Percentiles rank a stretch among this genome's conserved stretches.
Conservation (phyloP, 1,284 basidiomycete species). For the Malassezia japonica region DNA sequence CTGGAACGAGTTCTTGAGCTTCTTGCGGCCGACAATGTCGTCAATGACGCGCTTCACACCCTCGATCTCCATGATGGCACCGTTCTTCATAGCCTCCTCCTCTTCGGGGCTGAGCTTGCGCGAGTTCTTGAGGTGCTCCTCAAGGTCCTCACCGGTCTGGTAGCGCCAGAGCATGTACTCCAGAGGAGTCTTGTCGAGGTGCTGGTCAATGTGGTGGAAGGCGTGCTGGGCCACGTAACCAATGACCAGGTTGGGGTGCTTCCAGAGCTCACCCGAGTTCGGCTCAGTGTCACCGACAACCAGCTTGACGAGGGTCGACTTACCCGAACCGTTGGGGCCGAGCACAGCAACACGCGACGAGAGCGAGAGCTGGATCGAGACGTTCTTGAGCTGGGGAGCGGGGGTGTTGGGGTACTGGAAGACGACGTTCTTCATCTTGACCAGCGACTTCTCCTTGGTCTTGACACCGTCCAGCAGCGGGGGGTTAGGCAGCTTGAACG, state of each 20-base stretch:
- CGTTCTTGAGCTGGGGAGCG: constrained; percentile 44
- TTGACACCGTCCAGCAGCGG: constrained; percentile 49
- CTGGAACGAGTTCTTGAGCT: constrained; percentile 49
- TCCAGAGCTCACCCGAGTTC: constrained; percentile 45
- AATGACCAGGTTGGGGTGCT: constrained; percentile 49
- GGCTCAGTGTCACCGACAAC: constrained; percentile 48
- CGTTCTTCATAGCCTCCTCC: constrained; percentile 43
- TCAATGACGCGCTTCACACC: constrained; percentile 48
- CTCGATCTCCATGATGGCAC: constrained; percentile 43
- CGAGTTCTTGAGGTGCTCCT: constrained; percentile 46
- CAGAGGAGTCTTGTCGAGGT: constrained; percentile 48
- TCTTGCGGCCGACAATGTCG: constrained; percentile 46
- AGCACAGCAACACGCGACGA: constrained; percentile 48
- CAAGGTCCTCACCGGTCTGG: constrained; percentile 49
- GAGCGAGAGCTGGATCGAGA: constrained; percentile 48
- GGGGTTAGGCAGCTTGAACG: constrained; percentile 49
- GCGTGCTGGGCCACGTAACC: constrained; percentile 49
- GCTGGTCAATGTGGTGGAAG: constrained; percentile 50
- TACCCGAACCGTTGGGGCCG: constrained; percentile 48
- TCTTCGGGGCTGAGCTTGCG: constrained; percentile 39
- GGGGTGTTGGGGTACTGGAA: constrained; percentile 48
- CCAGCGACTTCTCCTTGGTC: constrained; percentile 49
- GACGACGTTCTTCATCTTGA: constrained; percentile 47
- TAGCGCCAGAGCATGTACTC: constrained; percentile 50
- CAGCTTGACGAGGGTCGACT: constrained; percentile 48